Evolutionary conservation across 768 basidiomycete genomes (phyloP), one percentile per base, ranked within the genome.

Genomic region (Tulasnella sp.): DNA sequence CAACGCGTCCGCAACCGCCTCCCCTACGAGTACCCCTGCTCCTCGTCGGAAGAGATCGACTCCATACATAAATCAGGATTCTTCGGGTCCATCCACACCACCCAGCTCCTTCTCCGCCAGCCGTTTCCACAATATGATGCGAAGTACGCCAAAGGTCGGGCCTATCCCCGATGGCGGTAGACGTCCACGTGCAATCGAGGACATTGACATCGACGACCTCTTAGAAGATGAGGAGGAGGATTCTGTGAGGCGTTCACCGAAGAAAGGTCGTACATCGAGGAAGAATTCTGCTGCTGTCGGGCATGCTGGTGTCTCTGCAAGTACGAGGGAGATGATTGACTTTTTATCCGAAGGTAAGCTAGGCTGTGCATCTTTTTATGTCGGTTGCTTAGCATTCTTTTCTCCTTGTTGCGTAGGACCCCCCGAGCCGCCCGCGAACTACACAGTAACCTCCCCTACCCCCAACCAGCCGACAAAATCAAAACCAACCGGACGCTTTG

Each of bases 151-250:
- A 15, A 46, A 46, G 32, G 45, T 46, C 6, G 45, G 45, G 6
- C 45, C 45, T n/a, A 31, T 46, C 11, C 45, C 45, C 5, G 45
- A 46, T 9, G 45, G 43, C 11, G 29, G 45, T 23, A 46, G 45
- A 27, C 76, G 79, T 32, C 76, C 71, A 61, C 65, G 77, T 37
- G 77, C 74, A 58, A 72, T 77, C 34, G 86, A 86, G 65, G 84
- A 83, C 2, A 62, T 86, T 59, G 82, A 87, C 66, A 64, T 87
- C 60, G 86, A 89, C 64, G 84, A 85, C 58, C 66, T 86, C 21
- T 81, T 86, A 81, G 78, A 73, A 19, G 62, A 48, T 17, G 61
- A 58, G 31, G 59, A 48, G 32, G 61, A 62, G 27, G 59, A 46
- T n/a, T 23, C 31, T 15, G n/a, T 39, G 56, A 35, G 15, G n/a